phyloP scores from a whole-genome alignment of 352 stramenopile species.

The Globisporangium splendens region DNA sequence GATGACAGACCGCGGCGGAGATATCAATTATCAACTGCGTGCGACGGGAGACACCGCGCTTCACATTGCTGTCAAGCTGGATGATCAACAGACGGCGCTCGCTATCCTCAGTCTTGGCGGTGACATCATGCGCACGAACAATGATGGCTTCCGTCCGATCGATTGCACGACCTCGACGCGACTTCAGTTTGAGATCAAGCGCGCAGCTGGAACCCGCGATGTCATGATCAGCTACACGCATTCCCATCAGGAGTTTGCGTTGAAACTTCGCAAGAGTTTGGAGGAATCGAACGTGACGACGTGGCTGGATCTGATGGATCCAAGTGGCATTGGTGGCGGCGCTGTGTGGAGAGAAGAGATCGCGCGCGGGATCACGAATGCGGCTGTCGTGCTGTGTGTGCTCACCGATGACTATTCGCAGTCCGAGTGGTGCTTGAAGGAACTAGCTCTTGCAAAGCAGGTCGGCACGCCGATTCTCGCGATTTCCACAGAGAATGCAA shows the following conservation, averaged over 20 bases:
- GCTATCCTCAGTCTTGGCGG: slow-evolving; percentile 66
- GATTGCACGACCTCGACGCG: slow-evolving; percentile 63
- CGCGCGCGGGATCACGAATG: slow-evolving; percentile 55
- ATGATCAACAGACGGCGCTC: slow-evolving; percentile 68
- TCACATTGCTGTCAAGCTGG: slow-evolving; percentile 78
- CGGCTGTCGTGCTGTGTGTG: slow-evolving; percentile 52
- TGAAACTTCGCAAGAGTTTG: slow-evolving; percentile 52
- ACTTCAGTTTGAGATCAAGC: slow-evolving; percentile 72
- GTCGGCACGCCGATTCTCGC: slow-evolving; percentile 74
- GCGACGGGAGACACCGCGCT: slow-evolving; percentile 69
- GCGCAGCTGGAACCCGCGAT: slow-evolving; percentile 55
- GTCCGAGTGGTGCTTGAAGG: slow-evolving; percentile 64
- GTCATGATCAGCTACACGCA: slow-evolving; percentile 80
- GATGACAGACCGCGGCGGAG: slow-evolving; percentile 49
- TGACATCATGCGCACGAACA: slow-evolving; percentile 80
- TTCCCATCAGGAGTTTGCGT: slow-evolving; percentile 58
- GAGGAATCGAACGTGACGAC: slow-evolving; percentile 62
- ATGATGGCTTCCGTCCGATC: slow-evolving; percentile 47
- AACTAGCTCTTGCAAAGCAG: slow-evolving; percentile 63
- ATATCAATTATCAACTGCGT: slow-evolving; percentile 74
- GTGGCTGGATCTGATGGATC: slow-evolving; percentile 69
- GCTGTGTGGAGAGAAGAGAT: slow-evolving; percentile 70
- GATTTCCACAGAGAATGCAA: slow-evolving; percentile 67
- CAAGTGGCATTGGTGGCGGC: slow-evolving; percentile 52
- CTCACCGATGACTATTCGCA: slow-evolving; percentile 58